Base-by-base conservation (phyloP, 202 grass and related monocot species). In the Setaria italica region DNA sequence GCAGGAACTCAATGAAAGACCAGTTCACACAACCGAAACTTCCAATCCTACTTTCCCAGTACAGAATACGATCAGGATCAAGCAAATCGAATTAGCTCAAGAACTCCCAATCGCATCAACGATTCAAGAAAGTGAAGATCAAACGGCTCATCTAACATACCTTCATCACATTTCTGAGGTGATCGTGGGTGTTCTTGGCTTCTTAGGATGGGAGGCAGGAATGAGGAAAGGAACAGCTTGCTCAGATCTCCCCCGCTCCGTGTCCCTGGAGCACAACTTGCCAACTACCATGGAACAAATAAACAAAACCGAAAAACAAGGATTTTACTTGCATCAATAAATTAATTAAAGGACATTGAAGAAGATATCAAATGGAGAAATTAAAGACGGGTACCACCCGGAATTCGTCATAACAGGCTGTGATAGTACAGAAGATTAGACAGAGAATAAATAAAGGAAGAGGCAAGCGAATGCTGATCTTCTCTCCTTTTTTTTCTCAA, bases 261-360 rank as follows among this genome's bases (percentile, higher is more conserved):
- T 8, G 66, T 4, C 35, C 42, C 67, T n/a, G 30, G 32, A 87
- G 81, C 76, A 90, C 79, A 63, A 54, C 84, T 87, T 9, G 84
- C 70, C 89, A 91, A 77, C 89, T 59, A 88, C 81, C 81, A 77
- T 55, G 29, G 70, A 74, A 80, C 63, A 46, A 87, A 84, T 66
- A 84, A 84, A 87, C 5, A 83, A 90, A 90, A 84, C 33, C 35
- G 21, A 29, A 68, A 80, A 78, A 53, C 51, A 54, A 47, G 62
- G 11, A 37, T 60, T 59, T 49, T 86, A 56, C 25, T 62, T 64
- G 78, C 80, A 72, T 17, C 47, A n/a, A 74, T 78, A 82, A 79
- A 67, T 78, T 25, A 67, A 74, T 82, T 74, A 41, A 48, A 59
- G 70, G 39, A 29, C 62, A 58, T 20, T 10, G 6, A 30, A 25